These are phyloP conservation scores for Pyrenophora tritici-repentis DNA, from an alignment of 2,329 filamentous ascomycete genomes.

Conservation along the genomic window DNA sequence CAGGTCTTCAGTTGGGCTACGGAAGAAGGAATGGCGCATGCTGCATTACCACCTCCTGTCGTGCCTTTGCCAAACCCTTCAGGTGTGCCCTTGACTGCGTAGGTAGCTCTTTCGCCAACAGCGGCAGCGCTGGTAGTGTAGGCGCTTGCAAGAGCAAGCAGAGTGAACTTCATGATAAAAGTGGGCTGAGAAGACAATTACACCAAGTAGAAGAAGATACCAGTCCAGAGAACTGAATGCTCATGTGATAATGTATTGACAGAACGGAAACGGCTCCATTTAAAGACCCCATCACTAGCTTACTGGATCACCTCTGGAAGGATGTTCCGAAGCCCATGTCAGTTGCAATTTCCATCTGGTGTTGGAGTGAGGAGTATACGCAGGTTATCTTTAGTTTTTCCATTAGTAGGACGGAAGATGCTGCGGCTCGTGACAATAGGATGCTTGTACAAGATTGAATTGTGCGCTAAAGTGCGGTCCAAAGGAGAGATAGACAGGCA, in stretches of 20 bases:
- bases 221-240: neutral
- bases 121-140: constrained; percentile 6
- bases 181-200: neutral
- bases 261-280: neutral
- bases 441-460: neutral
- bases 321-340: neutral
- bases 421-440: neutral
- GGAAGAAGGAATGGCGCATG: constrained; percentile 13
- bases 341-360: neutral
- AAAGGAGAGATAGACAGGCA: neutral
- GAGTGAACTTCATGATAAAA: constrained; percentile 7
- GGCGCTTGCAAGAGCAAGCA: constrained; percentile 4
- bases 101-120: constrained; percentile 1
- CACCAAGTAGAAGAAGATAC: neutral
- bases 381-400: constrained; percentile 1
- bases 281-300: neutral
- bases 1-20: constrained; percentile 25
- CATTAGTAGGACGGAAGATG: constrained; percentile 2
- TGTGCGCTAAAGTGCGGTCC: constrained; percentile 1
- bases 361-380: neutral
- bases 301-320: neutral
- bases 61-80: constrained; percentile 9
- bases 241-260: neutral
- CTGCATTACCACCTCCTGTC: constrained; percentile 21
- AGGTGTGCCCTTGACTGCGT: constrained; percentile 6